These are phyloP conservation scores for Phytophthora parvispora DNA, from an alignment of 352 stramenopile genomes.

Conservation along the genomic window DNA sequence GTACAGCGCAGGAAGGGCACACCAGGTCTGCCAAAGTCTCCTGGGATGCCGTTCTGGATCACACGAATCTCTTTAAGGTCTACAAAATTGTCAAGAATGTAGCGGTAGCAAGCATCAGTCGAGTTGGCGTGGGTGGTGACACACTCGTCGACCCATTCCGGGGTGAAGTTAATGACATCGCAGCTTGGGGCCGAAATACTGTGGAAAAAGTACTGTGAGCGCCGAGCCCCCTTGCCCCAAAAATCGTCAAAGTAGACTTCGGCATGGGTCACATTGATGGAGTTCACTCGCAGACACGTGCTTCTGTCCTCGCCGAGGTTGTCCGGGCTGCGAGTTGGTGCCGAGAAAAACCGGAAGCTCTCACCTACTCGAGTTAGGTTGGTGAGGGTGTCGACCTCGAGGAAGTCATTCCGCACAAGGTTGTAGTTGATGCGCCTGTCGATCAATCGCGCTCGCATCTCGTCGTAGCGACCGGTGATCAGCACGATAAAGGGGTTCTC, in stretches of 20 bases:
- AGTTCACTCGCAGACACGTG: constrained; percentile 54
- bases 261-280: constrained; percentile 45
- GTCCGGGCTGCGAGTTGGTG: constrained; percentile 33
- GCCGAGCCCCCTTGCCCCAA: constrained; percentile 49
- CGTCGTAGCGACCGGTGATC: constrained; percentile 52
- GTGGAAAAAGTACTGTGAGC: constrained; percentile 49
- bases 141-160: constrained; percentile 55
- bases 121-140: constrained; percentile 32
- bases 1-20: constrained; percentile 62
- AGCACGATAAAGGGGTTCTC: constrained; percentile 66
- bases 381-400: constrained; percentile 37
- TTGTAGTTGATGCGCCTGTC: constrained; percentile 57
- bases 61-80: constrained; percentile 35
- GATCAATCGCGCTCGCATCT: constrained; percentile 46
- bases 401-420: constrained; percentile 43
- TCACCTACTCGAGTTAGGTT: constrained; percentile 43
- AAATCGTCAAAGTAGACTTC: constrained; percentile 55
- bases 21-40: constrained; percentile 54
- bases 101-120: constrained; percentile 43
- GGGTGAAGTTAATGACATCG: constrained; percentile 50
- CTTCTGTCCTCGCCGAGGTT: constrained; percentile 54
- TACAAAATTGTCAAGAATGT: constrained; percentile 68
- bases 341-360: constrained; percentile 47
- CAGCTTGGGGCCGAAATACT: constrained; percentile 58
- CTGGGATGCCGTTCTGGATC: constrained; percentile 46